These are phyloP conservation scores for Myotisia sp. DNA, from an alignment of 2,329 filamentous ascomycete genomes.

Conservation along the genomic window DNA sequence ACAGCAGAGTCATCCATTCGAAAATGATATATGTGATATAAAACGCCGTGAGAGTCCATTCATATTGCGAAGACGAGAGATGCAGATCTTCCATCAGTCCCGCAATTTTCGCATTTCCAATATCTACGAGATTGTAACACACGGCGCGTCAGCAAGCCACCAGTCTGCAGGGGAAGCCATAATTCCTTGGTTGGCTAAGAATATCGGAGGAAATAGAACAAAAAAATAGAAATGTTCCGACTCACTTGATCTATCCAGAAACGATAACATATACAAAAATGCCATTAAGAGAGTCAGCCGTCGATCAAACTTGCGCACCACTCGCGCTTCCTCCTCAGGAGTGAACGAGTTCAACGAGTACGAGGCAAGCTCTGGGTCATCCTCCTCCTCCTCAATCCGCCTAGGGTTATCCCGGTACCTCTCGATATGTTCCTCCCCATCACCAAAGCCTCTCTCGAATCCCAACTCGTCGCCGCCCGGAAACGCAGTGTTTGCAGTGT, in stretches of 20 bases:
- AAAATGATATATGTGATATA: conserved; percentile 52
- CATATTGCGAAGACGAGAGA: conserved; percentile 43
- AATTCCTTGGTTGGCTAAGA: not conserved
- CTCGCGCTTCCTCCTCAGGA: conserved; percentile 54
- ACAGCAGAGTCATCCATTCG: conserved; percentile 53
- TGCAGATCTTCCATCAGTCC: conserved; percentile 41
- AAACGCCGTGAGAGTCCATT: conserved; percentile 49
- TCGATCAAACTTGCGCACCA: conserved; percentile 62
- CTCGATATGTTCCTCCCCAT: conserved; percentile 1
- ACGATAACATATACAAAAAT: conserved; percentile 68
- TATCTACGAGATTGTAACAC: conserved; percentile 34
- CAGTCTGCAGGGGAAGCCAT: not conserved
- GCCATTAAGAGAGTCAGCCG: conserved; percentile 68
- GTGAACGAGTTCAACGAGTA: conserved; percentile 25
- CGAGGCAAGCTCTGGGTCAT: not conserved
- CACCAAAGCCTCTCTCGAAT: not conserved
- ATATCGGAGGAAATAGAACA: not conserved
- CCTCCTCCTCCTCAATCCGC: conserved; percentile 4
- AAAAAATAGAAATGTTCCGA: conserved; percentile 10
- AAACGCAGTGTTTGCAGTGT: conserved; percentile 13
- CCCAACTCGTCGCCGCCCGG: conserved; percentile 16
- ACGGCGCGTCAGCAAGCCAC: not conserved
- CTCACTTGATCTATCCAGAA: conserved; percentile 72
- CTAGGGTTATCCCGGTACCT: conserved; percentile 6
- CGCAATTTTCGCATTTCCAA: conserved; percentile 49